Evolutionary conservation across 2,329 filamentous ascomycete species (phyloP).

Genomic region (Paecilomyces formosus): DNA sequence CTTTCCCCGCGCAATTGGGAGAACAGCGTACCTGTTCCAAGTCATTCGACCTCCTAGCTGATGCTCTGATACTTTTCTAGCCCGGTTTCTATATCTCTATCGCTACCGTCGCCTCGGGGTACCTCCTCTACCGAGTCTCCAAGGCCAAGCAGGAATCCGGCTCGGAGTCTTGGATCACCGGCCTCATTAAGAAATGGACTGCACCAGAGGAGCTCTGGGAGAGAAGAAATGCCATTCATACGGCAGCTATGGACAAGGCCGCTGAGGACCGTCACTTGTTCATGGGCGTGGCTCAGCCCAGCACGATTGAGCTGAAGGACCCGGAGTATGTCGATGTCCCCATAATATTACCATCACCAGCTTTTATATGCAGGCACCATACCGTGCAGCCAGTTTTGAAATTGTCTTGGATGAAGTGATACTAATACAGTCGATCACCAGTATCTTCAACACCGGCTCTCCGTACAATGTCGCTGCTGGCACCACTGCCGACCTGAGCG

Average conservation of each 20-base stretch:
- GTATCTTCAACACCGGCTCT: conserved; percentile 55
- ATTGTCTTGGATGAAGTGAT: not conserved
- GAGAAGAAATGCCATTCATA: conserved; percentile 53
- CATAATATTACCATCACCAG: not conserved
- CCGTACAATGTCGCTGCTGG: conserved; percentile 60
- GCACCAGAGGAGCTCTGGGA: conserved; percentile 47
- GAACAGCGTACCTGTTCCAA: not conserved
- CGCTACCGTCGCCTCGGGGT: conserved; percentile 34
- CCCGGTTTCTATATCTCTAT: conserved; percentile 41
- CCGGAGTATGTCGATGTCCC: conserved; percentile 51
- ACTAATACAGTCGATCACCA: conserved; percentile 21
- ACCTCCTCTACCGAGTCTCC: conserved; percentile 35
- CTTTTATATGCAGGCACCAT: not conserved
- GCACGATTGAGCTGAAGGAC: conserved; percentile 49
- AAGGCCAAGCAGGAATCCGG: conserved; percentile 30
- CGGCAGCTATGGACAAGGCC: conserved; percentile 54
- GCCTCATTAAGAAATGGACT: conserved; percentile 49
- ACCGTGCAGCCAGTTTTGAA: not conserved
- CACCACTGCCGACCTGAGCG: conserved; percentile 50
- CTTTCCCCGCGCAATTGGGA: conserved; percentile 5
- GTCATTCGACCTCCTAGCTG: not conserved
- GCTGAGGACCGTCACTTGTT: conserved; percentile 57
- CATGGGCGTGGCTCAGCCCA: conserved; percentile 32
- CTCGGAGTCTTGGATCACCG: conserved; percentile 33
- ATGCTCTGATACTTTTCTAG: conserved; percentile 21